Base-by-base conservation (phyloP, 176 grass and related monocot genomes). In the Carex myosuroides region DNA sequence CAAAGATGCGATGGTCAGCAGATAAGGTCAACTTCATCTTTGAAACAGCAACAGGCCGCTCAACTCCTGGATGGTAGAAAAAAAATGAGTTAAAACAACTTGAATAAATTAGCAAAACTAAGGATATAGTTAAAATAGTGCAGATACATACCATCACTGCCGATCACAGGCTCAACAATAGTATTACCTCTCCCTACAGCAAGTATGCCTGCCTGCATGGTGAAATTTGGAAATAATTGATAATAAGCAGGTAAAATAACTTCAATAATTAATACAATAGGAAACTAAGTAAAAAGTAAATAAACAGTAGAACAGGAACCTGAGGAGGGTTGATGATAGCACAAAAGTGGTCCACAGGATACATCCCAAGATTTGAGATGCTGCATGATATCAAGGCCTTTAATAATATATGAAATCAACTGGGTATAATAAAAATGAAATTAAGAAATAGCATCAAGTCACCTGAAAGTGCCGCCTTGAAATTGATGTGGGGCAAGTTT, bases 251-350 rank as follows among this genome's bases (percentile, higher is more conserved):
- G 70, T n/a, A n/a, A n/a, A 78, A 63, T 67, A 13, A 22, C 8
- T 39, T 54, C 10, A 13, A 64, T 64, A 55, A 53, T 14, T 26
- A 83, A 17, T 24, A 54, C 20, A 66, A 53, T 32, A 41, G 42
- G 14, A 85, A 79, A 79, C 54, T 60, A 8, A 76, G 18, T 22
- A 60, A 64, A 64, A 65, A 66, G 5, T 20, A 83, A 69, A 5
- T 63, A 64, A 72, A 32, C 37, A 42, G 46, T 48, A 57, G 14
- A 71, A 41, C 33, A 61, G 22, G 60, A 20, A 90, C 93, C 96
- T 99, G 96, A 79, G 96, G 96, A 85, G 93, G 93, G 89, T 99
- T 95, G 89, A 99, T 99, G 83, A 99, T 95, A 69, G 96, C 96
- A 89, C 93, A 99, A 77, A 99, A 99, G 83, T 95, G 79, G 88